These are phyloP conservation scores for Claviceps sp. DNA, from an alignment of 2,329 filamentous ascomycete genomes.

Conservation along the genomic window DNA sequence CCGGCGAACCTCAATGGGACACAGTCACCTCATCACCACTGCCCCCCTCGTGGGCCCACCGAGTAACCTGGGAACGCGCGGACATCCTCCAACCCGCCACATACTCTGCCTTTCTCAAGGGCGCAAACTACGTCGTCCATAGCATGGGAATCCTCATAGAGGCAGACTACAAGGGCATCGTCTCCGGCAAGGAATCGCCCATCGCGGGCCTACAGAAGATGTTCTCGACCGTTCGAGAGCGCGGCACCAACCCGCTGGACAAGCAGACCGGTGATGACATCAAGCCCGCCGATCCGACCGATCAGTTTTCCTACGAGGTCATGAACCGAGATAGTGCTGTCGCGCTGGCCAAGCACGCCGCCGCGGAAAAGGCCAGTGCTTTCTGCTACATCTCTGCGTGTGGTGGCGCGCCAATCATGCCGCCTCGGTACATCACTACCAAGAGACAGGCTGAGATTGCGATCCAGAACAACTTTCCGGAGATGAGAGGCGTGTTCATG, in stretches of 20 bases:
- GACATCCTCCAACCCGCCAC: slow-evolving; percentile 74
- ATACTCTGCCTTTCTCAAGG: slow-evolving; percentile 63
- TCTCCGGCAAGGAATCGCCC: slow-evolving; percentile 74
- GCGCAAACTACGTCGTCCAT: slow-evolving; percentile 79
- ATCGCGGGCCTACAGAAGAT: slow-evolving; percentile 64
- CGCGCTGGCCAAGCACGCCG: slow-evolving; percentile 65
- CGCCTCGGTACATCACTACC: slow-evolving; percentile 73
- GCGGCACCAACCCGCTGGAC: slow-evolving; percentile 57
- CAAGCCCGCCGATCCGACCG: slow-evolving; percentile 50
- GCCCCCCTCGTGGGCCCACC: slow-evolving; percentile 67
- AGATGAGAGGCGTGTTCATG: slow-evolving; percentile 68
- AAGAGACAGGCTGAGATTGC: slow-evolving; percentile 80
- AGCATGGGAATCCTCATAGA: slow-evolving; percentile 93
- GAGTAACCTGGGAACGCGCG: slow-evolving; percentile 75
- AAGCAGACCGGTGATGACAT: slow-evolving; percentile 45
- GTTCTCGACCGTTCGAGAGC: slow-evolving; percentile 53
- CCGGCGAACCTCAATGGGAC: slow-evolving; percentile 78
- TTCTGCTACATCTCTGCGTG: slow-evolving; percentile 88
- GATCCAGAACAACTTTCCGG: slow-evolving; percentile 58
- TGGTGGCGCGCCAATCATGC: slow-evolving; percentile 71
- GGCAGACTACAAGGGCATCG: slow-evolving; percentile 90
- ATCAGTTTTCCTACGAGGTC: slow-evolving; percentile 83
- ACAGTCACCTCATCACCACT: slow-evolving; percentile 56
- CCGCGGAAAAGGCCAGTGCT: slow-evolving; percentile 45
- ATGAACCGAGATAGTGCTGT: slow-evolving; percentile 93